A percentile compares a stretch with the other conserved stretches of the same genome.
Conservation (phyloP, 2,329 filamentous ascomycete genomes). For the Fulvia fulva region DNA sequence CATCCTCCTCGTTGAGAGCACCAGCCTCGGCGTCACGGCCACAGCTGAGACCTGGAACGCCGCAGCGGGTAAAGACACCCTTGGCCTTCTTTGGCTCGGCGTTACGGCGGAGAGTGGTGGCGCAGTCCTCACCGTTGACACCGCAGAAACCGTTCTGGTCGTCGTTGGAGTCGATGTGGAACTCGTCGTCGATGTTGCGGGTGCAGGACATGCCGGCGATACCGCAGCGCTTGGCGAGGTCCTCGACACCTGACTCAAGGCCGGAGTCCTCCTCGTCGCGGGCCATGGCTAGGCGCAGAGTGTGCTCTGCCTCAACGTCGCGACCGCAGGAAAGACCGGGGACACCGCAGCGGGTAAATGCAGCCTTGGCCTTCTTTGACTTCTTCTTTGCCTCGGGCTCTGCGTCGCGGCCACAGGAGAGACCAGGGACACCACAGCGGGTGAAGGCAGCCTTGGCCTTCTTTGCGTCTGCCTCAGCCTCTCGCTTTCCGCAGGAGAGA, state of each 20-base stretch:
- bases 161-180: no score
- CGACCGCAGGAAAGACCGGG: background rate
- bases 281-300: slow-evolving; percentile 36
- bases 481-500: slow-evolving; percentile 42
- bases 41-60: slow-evolving; percentile 34
- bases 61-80: background rate
- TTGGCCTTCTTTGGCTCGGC: background rate
- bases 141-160: slow-evolving; percentile 32
- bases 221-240: slow-evolving; percentile 33
- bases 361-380: background rate
- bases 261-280: no score
- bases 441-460: background rate
- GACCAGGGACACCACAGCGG: background rate
- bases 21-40: no score
- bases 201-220: slow-evolving; percentile 37
- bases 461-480: slow-evolving; percentile 11
- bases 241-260: background rate
- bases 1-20: slow-evolving; percentile 34
- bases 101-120: slow-evolving; percentile 37
- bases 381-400: no score
- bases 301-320: slow-evolving; percentile 5
- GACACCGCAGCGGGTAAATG: background rate
- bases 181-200: slow-evolving; percentile 29
- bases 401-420: slow-evolving; percentile 46
- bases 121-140: slow-evolving; percentile 28